A percentile compares a stretch with the other conserved stretches of the same genome.
These are phyloP conservation scores for Neopestalotiopsis clavispora DNA, from an alignment of 2,329 filamentous ascomycete species.

Conservation along the genomic window DNA sequence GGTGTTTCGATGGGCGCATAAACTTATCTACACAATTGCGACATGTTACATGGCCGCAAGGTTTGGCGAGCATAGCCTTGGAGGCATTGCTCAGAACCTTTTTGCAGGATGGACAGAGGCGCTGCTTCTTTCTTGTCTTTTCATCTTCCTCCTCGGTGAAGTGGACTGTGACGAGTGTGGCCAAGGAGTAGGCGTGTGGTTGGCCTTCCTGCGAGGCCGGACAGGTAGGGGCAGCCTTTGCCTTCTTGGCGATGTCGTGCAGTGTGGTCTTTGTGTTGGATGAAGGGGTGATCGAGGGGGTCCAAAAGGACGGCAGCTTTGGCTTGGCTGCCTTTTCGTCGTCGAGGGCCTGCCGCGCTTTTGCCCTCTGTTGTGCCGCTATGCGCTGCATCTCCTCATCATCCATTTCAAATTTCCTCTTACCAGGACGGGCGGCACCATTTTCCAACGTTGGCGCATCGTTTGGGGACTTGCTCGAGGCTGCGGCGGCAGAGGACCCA, in stretches of 20 bases:
- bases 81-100: constrained; percentile 83
- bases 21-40: constrained; percentile 85
- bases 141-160: constrained; percentile 75
- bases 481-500: constrained; percentile 43
- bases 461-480: constrained; percentile 28
- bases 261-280: constrained; percentile 63
- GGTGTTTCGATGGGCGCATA: constrained; percentile 63
- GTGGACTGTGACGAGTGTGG: constrained; percentile 74
- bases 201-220: constrained; percentile 71
- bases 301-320: constrained; percentile 87
- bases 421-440: constrained; percentile 47
- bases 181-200: constrained; percentile 78
- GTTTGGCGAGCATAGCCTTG: constrained; percentile 81
- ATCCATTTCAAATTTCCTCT: constrained; percentile 83
- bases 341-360: constrained; percentile 72
- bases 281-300: constrained; percentile 79
- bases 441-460: constrained; percentile 22
- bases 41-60: constrained; percentile 92
- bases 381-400: constrained; percentile 76
- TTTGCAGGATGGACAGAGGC: constrained; percentile 83
- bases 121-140: constrained; percentile 39
- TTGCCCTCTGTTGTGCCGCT: constrained; percentile 70
- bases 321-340: constrained; percentile 74
- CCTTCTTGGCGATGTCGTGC: constrained; percentile 61
- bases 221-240: constrained; percentile 74